A percentile compares a stretch with the other conserved stretches of the same genome.
Evolutionary conservation across 2,329 filamentous ascomycete genomes (phyloP).

Genomic region (Acrocalymma vagum): DNA sequence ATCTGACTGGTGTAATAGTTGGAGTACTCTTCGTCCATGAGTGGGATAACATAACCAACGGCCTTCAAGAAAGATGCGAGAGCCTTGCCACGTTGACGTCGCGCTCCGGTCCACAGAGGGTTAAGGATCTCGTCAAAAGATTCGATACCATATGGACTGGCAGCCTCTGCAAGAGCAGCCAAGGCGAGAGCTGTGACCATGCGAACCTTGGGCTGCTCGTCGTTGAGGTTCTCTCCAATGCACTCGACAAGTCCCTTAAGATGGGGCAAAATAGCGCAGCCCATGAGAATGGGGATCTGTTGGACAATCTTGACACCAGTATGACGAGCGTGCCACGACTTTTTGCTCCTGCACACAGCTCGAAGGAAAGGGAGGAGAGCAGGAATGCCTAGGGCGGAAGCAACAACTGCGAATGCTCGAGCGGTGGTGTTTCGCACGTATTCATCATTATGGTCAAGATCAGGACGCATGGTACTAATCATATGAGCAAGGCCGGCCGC

Average conservation of each 20-base stretch:
- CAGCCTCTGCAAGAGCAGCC: constrained; percentile 92
- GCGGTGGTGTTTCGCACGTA: constrained; percentile 98
- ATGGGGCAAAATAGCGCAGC: constrained; percentile 93
- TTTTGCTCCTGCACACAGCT: constrained; percentile 96
- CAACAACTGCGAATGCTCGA: constrained; percentile 95
- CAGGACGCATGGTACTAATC: constrained; percentile 99
- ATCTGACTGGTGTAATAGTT: constrained; percentile 99
- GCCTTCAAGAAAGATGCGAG: constrained; percentile 96
- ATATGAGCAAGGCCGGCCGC: constrained; percentile 96
- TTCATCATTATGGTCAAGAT: constrained; percentile 98
- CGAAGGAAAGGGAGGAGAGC: constrained; percentile 93
- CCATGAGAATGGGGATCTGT: constrained; percentile 98
- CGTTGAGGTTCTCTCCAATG: constrained; percentile 93
- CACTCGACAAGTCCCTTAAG: constrained; percentile 96
- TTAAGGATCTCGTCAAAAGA: constrained; percentile 98
- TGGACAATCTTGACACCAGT: constrained; percentile 99
- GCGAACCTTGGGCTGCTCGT: constrained; percentile 96
- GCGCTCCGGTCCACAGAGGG: constrained; percentile 93
- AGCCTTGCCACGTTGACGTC: constrained; percentile 96
- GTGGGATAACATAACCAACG: constrained; percentile 95
- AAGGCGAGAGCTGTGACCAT: constrained; percentile 96
- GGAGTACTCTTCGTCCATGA: constrained; percentile 99
- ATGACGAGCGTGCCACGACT: constrained; percentile 97
- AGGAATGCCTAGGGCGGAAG: constrained; percentile 93
- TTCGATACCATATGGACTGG: constrained; percentile 98